Conservation (phyloP, 2,329 filamentous ascomycete species). For the Elsinoe necatrix region DNA sequence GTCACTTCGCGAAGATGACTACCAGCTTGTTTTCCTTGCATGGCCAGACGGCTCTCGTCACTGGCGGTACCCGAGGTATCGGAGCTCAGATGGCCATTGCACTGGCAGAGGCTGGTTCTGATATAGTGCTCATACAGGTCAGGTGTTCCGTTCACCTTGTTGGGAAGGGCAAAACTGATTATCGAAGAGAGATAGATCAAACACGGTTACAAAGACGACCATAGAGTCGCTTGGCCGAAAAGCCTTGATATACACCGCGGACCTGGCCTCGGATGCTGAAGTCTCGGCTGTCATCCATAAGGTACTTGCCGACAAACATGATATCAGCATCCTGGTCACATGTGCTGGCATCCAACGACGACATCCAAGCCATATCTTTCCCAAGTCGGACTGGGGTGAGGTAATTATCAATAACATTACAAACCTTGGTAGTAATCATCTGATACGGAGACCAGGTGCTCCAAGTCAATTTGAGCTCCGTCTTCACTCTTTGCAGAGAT, state of each 20-base stretch:
- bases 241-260: slow-evolving; percentile 60
- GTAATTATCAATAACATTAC: slow-evolving; percentile 36
- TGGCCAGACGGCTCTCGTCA: slow-evolving; percentile 36
- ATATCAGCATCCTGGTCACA: slow-evolving; percentile 25
- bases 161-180: not conserved
- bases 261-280: slow-evolving; percentile 53
- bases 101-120: slow-evolving; percentile 37
- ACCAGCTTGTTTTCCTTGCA: slow-evolving; percentile 32
- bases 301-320: slow-evolving; percentile 22
- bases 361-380: slow-evolving; percentile 24
- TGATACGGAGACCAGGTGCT: slow-evolving; percentile 32
- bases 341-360: slow-evolving; percentile 26
- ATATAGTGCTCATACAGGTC: slow-evolving; percentile 20
- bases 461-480: slow-evolving; percentile 75
- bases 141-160: not conserved
- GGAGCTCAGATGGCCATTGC: slow-evolving; percentile 38
- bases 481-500: slow-evolving; percentile 70
- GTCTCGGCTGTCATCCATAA: slow-evolving; percentile 47
- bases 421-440: no score
- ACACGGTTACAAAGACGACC: slow-evolving; percentile 48
- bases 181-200: slow-evolving; percentile 46
- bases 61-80: slow-evolving; percentile 37
- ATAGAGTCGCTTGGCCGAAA: slow-evolving; percentile 60
- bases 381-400: slow-evolving; percentile 36
- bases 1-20: no score